Conservation (phyloP, 805 yeast genomes). For the Schwanniomyces sp. region DNA sequence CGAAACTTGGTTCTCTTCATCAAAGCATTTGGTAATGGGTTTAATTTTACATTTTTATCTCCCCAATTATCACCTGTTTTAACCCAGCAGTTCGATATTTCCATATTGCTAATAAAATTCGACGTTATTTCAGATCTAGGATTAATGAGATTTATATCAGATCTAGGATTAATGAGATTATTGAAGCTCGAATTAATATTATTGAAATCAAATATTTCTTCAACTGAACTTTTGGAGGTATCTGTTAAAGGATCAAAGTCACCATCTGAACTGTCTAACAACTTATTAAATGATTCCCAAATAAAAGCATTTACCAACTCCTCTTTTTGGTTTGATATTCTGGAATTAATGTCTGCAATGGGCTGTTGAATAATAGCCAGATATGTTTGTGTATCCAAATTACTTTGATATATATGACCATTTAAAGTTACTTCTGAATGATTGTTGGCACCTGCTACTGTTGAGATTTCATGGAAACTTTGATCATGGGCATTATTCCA, state of each 20-base stretch:
- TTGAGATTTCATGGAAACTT: neutral
- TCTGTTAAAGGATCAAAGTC: neutral
- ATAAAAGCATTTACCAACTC: neutral
- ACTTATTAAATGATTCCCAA: neutral
- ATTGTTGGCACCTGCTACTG: neutral
- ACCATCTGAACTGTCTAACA: neutral
- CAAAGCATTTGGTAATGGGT: slow-evolving; percentile 22
- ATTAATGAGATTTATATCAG: slow-evolving; percentile 1
- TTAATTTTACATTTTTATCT: slow-evolving; percentile 2
- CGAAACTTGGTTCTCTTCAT: slow-evolving; percentile 9
- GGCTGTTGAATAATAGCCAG: neutral
- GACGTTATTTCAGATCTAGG: neutral
- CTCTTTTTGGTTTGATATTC: neutral
- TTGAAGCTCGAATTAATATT: slow-evolving; percentile 1
- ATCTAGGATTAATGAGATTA: slow-evolving; percentile 1
- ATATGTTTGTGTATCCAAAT: neutral
- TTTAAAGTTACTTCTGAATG: neutral
- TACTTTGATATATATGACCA: neutral
- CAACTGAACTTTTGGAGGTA: neutral
- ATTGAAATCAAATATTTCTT: slow-evolving; percentile 1
- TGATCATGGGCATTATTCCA: neutral
- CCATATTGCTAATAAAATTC: neutral
- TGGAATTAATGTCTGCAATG: neutral
- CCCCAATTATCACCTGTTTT: neutral
- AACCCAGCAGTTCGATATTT: neutral